phyloP scores from a whole-genome alignment of 164 flowering plant genomes.

The Annona squamosa region DNA sequence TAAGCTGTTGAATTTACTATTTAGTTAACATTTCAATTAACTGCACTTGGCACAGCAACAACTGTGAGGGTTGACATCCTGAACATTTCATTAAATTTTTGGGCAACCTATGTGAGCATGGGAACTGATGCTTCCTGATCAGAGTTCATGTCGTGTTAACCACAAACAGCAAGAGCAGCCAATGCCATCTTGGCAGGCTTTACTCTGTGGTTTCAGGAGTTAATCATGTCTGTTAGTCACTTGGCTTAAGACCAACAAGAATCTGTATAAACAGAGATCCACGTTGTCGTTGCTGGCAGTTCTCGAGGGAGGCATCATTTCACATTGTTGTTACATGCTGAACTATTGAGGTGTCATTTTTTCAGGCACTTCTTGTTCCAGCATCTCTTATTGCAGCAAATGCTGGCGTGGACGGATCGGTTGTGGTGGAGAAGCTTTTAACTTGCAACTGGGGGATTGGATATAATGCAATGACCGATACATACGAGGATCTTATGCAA shows the following conservation, averaged over 20 bases:
- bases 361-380: conserved; percentile 86
- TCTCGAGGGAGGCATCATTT: no score
- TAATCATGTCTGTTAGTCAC: background rate
- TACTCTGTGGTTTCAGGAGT: background rate
- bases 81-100: background rate
- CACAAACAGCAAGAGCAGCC: background rate
- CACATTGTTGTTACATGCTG: background rate
- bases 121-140: background rate
- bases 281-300: background rate
- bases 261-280: background rate
- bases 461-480: conserved; percentile 75
- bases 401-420: conserved; percentile 85
- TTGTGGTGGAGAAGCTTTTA: conserved; percentile 55
- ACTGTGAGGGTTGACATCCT: no score
- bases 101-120: background rate
- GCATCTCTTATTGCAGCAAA: conserved; percentile 68
- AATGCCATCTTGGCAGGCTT: background rate
- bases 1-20: background rate
- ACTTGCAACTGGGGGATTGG: conserved; percentile 54
- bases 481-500: conserved; percentile 61
- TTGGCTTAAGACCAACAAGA: background rate
- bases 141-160: background rate
- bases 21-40: background rate
- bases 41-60: background rate
- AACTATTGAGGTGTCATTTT: conserved; percentile 2